These are phyloP conservation scores for Elsinoe batatas DNA, from an alignment of 2,329 filamentous ascomycete species.

Conservation along the genomic window DNA sequence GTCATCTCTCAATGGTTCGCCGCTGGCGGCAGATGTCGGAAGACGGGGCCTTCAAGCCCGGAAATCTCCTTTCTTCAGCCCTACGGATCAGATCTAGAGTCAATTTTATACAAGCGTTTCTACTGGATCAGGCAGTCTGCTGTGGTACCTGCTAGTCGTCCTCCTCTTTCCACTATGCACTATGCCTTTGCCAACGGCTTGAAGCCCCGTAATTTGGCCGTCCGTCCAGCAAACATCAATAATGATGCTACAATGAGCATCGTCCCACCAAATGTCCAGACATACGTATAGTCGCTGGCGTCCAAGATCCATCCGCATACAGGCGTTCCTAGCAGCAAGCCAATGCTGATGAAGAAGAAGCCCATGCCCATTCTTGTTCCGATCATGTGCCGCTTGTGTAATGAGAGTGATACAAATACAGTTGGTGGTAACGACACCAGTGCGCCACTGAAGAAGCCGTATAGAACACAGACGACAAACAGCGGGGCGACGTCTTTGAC, in stretches of 20 bases:
- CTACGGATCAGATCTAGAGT: too few relatives aligned
- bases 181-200: neutral
- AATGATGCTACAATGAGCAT: neutral
- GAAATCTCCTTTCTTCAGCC: too few relatives aligned
- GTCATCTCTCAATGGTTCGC: too few relatives aligned
- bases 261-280: slow-evolving; percentile 37
- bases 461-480: slow-evolving; percentile 35
- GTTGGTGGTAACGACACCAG: slow-evolving; percentile 39
- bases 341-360: slow-evolving; percentile 42
- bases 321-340: slow-evolving; percentile 46
- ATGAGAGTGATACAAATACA: slow-evolving; percentile 35
- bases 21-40: too few relatives aligned
- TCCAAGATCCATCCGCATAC: slow-evolving; percentile 47
- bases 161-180: neutral
- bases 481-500: slow-evolving; percentile 28
- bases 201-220: neutral
- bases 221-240: neutral
- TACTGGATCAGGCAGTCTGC: too few relatives aligned
- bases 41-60: too few relatives aligned
- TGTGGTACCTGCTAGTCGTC: too few relatives aligned
- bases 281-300: slow-evolving; percentile 31
- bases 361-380: slow-evolving; percentile 48
- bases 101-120: too few relatives aligned
- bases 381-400: slow-evolving; percentile 34
- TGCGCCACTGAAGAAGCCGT: slow-evolving; percentile 41